Conservation (phyloP, 1,284 basidiomycete species). For the Golubevia pallescens region DNA sequence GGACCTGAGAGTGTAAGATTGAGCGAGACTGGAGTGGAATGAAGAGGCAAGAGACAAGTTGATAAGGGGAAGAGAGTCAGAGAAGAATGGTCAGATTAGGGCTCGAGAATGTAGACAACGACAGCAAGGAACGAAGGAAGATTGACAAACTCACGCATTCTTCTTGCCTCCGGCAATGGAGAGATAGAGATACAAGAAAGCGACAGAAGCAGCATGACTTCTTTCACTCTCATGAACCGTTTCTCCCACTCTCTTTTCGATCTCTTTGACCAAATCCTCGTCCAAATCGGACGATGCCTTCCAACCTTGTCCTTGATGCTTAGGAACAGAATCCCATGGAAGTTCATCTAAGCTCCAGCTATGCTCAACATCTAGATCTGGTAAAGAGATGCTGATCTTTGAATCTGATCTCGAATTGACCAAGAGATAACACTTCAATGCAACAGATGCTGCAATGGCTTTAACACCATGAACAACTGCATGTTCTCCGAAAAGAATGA, state of each 20-base stretch:
- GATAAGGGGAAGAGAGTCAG: background rate
- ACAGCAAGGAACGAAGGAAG: no score
- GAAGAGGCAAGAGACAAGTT: no score
- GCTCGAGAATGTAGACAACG: background rate
- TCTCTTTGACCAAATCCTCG: constrained; percentile 20
- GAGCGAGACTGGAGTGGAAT: no score
- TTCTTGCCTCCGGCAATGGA: constrained; percentile 27
- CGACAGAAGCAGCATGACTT: constrained; percentile 55
- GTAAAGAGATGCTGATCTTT: constrained; percentile 78
- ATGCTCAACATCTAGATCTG: constrained; percentile 80
- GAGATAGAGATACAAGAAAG: constrained; percentile 61
- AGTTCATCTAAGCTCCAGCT: constrained; percentile 81
- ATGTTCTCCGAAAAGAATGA: constrained; percentile 98
- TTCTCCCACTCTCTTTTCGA: constrained; percentile 38
- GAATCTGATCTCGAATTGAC: constrained; percentile 77
- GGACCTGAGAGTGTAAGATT: no score
- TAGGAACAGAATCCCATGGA: constrained; percentile 78
- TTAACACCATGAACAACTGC: constrained; percentile 98
- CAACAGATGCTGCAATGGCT: constrained; percentile 91
- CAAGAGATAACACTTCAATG: constrained; percentile 91
- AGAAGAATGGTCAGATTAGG: no score
- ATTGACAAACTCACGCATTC: background rate
- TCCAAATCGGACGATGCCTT: constrained; percentile 6
- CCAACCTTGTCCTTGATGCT: background rate
- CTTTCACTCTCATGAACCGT: constrained; percentile 41